These are phyloP conservation scores for Paramecium octaurelia DNA, from an alignment of 73 alveolate species.

Conservation along the genomic window DNA sequence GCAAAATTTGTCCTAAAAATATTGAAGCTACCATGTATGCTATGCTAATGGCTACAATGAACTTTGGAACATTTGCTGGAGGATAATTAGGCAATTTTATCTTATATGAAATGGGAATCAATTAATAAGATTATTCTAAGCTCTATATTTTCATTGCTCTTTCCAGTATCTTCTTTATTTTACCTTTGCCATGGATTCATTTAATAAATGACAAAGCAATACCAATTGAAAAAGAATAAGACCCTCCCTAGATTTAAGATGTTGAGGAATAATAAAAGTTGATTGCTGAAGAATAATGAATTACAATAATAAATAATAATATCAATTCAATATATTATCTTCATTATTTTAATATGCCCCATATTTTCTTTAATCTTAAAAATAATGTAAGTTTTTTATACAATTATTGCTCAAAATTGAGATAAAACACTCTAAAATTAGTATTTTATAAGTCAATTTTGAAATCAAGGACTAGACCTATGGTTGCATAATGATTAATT, in stretches of 20 bases:
- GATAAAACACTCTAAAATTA: no score
- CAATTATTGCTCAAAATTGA: neutral
- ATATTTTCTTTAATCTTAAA: no score
- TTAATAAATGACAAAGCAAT: neutral
- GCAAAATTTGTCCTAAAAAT: constrained; percentile 80
- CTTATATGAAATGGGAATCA: constrained; percentile 67
- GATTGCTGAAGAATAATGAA: neutral
- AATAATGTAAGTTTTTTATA: neutral
- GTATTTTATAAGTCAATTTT: no score
- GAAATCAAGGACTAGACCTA: no score
- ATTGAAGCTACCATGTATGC: constrained; percentile 87
- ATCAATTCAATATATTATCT: neutral
- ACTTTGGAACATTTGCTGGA: constrained; percentile 75
- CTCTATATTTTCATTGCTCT: neutral
- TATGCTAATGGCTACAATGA: constrained; percentile 76
- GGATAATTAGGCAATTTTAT: constrained; percentile 75
- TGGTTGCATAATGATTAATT: no score
- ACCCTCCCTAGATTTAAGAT: neutral
- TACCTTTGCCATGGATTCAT: constrained; percentile 32
- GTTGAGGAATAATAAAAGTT: neutral
- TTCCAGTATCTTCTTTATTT: neutral
- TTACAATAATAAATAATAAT: neutral
- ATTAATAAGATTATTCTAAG: constrained; percentile 67
- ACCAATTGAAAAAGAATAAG: neutral
- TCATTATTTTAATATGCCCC: no score